A percentile compares a stretch with the other conserved stretches of the same genome.
phyloP scores from a whole-genome alignment of 2,329 filamentous ascomycete genomes.

The Nemania sp. region DNA sequence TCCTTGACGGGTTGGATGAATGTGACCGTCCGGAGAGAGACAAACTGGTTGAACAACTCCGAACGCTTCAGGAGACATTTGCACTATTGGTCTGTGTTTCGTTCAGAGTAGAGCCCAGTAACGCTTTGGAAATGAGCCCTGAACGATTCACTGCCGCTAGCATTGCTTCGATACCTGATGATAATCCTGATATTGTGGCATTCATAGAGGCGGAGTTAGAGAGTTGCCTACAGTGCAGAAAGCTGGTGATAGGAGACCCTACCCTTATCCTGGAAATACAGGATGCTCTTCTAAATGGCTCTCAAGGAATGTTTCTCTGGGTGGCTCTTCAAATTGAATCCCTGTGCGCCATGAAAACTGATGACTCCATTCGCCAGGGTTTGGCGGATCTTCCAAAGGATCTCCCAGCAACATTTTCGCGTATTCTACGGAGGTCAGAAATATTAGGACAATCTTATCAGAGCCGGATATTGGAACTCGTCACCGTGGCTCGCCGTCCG shows the following conservation, averaged over 20 bases:
- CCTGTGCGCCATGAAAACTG: not conserved
- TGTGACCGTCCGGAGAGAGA: not conserved
- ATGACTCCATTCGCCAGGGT: not conserved
- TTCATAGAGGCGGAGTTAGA: not conserved
- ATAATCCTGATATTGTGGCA: not conserved
- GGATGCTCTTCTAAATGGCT: not conserved
- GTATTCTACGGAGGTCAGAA: not conserved
- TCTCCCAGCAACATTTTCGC: not conserved
- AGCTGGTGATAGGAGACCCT: not conserved
- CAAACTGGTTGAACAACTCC: not conserved
- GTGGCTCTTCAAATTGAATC: conserved; percentile 5
- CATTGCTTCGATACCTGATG: not conserved
- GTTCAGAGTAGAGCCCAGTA: not conserved
- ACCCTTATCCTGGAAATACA: not conserved
- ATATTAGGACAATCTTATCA: not conserved
- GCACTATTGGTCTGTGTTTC: not conserved
- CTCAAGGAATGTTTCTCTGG: conserved; percentile 9
- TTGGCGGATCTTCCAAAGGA: not conserved
- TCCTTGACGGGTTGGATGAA: not conserved
- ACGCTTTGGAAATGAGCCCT: not conserved
- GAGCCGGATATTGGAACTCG: not conserved
- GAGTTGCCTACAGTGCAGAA: not conserved
- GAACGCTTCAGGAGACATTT: not conserved
- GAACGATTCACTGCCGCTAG: not conserved
- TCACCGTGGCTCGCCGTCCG: not conserved